A percentile compares a stretch with the other conserved stretches of the same genome.
Evolutionary conservation across 164 flowering plant genomes (phyloP).

Genomic region (Berberis vulgaris): DNA sequence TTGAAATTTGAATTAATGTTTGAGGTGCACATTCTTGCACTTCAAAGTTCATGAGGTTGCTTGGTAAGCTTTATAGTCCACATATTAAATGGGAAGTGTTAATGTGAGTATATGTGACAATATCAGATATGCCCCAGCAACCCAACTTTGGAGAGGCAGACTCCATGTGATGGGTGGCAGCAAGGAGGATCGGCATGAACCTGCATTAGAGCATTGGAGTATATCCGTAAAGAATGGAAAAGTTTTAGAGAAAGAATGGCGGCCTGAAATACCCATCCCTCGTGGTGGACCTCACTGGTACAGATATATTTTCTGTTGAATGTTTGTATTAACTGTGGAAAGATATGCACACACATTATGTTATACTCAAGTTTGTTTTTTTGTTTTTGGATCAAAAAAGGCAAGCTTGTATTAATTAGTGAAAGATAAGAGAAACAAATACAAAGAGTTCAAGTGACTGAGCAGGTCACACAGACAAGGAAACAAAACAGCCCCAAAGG

Average conservation of each 20-base stretch:
- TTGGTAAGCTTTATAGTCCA: not conserved
- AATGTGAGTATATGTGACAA: conserved; percentile 1
- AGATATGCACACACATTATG: no score
- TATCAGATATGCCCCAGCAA: conserved; percentile 93
- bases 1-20: no score
- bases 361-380: no score
- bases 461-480: no score
- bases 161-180: conserved; percentile 99
- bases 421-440: no score
- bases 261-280: conserved; percentile 75
- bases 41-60: no score
- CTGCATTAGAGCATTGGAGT: conserved; percentile 90
- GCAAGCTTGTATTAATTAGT: no score
- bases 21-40: no score
- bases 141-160: conserved; percentile 95
- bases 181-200: conserved; percentile 85
- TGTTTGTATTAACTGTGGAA: no score
- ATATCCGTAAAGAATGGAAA: conserved; percentile 87
- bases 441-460: no score
- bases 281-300: conserved; percentile 99
- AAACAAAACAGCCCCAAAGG: no score
- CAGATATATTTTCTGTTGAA: conserved; percentile 1
- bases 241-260: conserved; percentile 73
- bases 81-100: not conserved
- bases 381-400: no score